Evolutionary conservation across 306 rosid genomes (phyloP).

Genomic region (Quercus parvula): DNA sequence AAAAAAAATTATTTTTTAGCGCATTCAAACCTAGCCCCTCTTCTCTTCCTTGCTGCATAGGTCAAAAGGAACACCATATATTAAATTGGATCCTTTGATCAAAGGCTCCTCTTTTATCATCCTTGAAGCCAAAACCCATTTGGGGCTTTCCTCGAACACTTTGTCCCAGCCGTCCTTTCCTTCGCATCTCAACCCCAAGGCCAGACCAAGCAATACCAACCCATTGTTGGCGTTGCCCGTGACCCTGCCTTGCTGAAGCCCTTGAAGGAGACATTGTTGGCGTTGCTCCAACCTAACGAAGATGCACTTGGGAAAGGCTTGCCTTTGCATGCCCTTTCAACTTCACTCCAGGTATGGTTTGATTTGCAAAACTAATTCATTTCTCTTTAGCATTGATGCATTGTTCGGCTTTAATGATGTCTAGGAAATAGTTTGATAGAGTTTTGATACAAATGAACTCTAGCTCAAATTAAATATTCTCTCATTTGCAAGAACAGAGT

Average conservation of each 20-base stretch:
- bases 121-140: too few species aligned
- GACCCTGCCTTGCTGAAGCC: constrained; percentile 80
- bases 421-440: not conserved
- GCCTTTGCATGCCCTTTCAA: constrained; percentile 84
- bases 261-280: constrained; percentile 89
- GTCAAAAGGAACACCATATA: too few species aligned
- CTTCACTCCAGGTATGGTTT: constrained; percentile 78
- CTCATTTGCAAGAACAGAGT: not conserved
- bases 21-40: too few species aligned
- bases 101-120: too few species aligned
- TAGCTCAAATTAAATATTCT: not conserved
- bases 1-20: too few species aligned
- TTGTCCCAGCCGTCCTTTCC: too few species aligned
- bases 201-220: too few species aligned
- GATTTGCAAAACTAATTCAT: constrained; percentile 2
- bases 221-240: constrained; percentile 21
- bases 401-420: not conserved
- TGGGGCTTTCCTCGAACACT: too few species aligned
- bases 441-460: not conserved
- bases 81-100: too few species aligned
- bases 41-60: too few species aligned
- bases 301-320: constrained; percentile 74
- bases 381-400: not conserved
- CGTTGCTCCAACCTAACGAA: constrained; percentile 75
- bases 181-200: too few species aligned